Evolutionary conservation across 768 basidiomycete genomes (phyloP), one percentile per base, ranked within the genome.

Genomic region (Tricholomella constricta): DNA sequence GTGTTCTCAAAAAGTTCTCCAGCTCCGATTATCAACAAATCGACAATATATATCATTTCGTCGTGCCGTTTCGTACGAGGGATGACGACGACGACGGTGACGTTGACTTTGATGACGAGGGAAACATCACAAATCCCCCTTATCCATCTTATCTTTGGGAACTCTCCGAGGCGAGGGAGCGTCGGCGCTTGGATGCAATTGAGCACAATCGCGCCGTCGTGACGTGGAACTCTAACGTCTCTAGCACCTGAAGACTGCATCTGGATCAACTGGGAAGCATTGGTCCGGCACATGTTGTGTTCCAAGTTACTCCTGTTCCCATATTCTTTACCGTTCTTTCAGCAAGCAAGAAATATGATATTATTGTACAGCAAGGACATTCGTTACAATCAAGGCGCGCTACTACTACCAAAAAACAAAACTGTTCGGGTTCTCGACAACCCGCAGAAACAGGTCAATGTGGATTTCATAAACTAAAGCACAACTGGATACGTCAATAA

Each of bases 101-200:
- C 27, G 32, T 52, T 41, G 58, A 54, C 51, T 62, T 59, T 47
- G 58, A 59, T 42, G 58, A 56, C 48, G 51, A 48, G 3, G 32
- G 53, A 58, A 60, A 60, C 42, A 52, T 61, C 40, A 44, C 52
- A 44, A 51, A 61, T 43, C 59, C 59, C 44, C 59, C 56, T 54
- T 61, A 61, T 55, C 55, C 57, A 35, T 61, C 56, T 54, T 61
- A 58, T 46, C 59, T 61, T 48, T 54, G 41, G 48, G 56, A 60
- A 36, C 59, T 57, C 58, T 57, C 56, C 29, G 48, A 54, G 49
- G n/a, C 47, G 46, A 54, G 59, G 56, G 56, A 35, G 32, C 49
- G 41, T 46, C 52, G 51, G 48, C 52, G 44, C 23, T 48, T 53
- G 55, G 58, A 56, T 50, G 55, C 35, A 49, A 55, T 49, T 48